A percentile compares a stretch with the other conserved stretches of the same genome.
Evolutionary conservation across 208 protist genomes (phyloP).

Genomic region (Acanthamoeba divionensis): DNA sequence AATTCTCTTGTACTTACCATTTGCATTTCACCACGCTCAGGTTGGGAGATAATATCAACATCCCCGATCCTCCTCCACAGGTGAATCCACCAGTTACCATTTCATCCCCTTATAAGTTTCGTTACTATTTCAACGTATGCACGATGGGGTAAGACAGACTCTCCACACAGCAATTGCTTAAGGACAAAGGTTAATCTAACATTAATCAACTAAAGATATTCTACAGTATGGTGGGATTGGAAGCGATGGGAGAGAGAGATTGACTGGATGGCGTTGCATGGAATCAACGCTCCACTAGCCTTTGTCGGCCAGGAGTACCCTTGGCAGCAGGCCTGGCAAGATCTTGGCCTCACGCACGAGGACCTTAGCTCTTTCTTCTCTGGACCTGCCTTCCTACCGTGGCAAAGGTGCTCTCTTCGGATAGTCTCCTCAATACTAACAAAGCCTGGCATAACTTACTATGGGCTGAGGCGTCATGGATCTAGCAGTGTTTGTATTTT

Average conservation of each 20-base stretch:
- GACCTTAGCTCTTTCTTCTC: conserved; percentile 69
- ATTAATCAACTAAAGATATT: no score
- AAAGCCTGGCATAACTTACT: no score
- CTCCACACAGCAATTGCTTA: no score
- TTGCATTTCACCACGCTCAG: no score
- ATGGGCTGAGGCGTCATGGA: no score
- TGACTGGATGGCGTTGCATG: conserved; percentile 81
- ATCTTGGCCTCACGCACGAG: conserved; percentile 54
- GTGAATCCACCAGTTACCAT: neutral
- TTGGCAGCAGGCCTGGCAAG: conserved; percentile 56
- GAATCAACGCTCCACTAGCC: conserved; percentile 77
- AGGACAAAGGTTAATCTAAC: no score
- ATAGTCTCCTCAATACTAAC: neutral
- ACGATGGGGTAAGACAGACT: no score
- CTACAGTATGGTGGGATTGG: conserved; percentile 74
- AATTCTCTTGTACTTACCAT: no score
- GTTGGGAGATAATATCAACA: no score
- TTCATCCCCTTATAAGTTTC: neutral
- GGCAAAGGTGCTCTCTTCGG: conserved; percentile 26
- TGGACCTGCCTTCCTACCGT: conserved; percentile 74
- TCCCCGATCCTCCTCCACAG: neutral
- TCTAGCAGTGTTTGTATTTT: no score
- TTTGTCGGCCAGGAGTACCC: conserved; percentile 79
- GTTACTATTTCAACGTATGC: conserved; percentile 75
- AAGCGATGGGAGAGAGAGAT: conserved; percentile 77